A percentile compares a stretch with the other conserved stretches of the same genome.
These are phyloP conservation scores for Stephanodiscus triporus DNA, from an alignment of 108 stramenopile species.

Conservation along the genomic window DNA sequence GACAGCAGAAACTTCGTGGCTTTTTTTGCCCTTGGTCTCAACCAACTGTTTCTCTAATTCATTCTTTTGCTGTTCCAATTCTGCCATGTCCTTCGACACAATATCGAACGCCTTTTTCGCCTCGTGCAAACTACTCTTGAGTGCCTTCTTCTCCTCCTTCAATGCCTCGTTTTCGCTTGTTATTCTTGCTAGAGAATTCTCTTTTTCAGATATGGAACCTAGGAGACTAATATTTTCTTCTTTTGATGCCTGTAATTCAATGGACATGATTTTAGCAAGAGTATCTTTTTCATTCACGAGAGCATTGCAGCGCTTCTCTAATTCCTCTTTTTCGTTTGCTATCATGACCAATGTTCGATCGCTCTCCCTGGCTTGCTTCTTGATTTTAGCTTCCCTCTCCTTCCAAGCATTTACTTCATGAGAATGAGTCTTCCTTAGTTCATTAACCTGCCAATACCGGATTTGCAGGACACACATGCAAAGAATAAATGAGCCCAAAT, in stretches of 20 bases:
- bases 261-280: background rate
- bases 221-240: background rate
- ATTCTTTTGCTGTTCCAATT: background rate
- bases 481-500: background rate
- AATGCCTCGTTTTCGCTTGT: background rate
- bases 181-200: background rate
- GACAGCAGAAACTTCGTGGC: background rate
- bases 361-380: background rate
- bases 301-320: background rate
- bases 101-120: background rate
- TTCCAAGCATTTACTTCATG: background rate
- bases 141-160: background rate
- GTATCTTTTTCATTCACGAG: background rate
- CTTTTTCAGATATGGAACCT: background rate
- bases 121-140: background rate
- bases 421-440: too few species aligned
- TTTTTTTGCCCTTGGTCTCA: background rate
- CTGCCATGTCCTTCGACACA: background rate
- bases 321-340: background rate
- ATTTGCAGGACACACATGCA: background rate
- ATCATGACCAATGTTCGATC: conserved; percentile 2
- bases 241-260: background rate
- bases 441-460: too few species aligned
- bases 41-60: conserved; percentile 1
- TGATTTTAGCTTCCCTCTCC: conserved; percentile 4